Percentiles rank a stretch among this genome's conserved stretches.
These are phyloP conservation scores for Ascochyta koolunga DNA, from an alignment of 2,329 filamentous ascomycete genomes.

Conservation along the genomic window DNA sequence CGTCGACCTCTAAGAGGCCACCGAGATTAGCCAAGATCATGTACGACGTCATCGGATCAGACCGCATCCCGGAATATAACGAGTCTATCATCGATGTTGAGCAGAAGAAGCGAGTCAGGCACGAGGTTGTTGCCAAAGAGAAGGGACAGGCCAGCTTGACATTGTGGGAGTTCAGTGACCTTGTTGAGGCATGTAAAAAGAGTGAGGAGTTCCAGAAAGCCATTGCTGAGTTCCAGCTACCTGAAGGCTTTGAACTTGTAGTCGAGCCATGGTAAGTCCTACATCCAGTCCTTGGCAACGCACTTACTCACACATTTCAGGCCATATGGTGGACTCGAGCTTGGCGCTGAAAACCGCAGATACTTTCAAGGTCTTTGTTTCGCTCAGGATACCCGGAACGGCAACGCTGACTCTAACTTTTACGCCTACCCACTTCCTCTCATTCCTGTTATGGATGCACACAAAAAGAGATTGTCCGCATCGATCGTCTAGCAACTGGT, in stretches of 20 bases:
- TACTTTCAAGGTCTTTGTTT: conserved; percentile 64
- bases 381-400: conserved; percentile 53
- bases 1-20: conserved; percentile 52
- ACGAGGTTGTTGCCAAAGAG: conserved; percentile 56
- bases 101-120: conserved; percentile 49
- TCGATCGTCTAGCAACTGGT: conserved; percentile 47
- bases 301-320: conserved; percentile 18
- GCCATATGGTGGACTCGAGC: conserved; percentile 61
- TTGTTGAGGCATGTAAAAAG: conserved; percentile 54
- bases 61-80: conserved; percentile 60
- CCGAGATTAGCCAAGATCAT: conserved; percentile 59
- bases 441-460: conserved; percentile 47
- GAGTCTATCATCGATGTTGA: conserved; percentile 61
- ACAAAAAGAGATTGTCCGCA: conserved; percentile 44
- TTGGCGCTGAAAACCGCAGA: conserved; percentile 54
- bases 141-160: conserved; percentile 55
- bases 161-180: conserved; percentile 47
- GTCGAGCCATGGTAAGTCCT: conserved; percentile 57
- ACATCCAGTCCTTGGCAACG: background rate
- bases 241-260: conserved; percentile 61
- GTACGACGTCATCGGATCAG: conserved; percentile 62
- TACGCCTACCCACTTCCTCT: conserved; percentile 50
- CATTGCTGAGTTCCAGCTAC: conserved; percentile 58
- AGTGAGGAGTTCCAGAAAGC: conserved; percentile 61
- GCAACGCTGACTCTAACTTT: conserved; percentile 52